Percentiles rank a stretch among this genome's conserved stretches.
Evolutionary conservation across 148 eudicot species (phyloP).

Genomic region (Silene conica): DNA sequence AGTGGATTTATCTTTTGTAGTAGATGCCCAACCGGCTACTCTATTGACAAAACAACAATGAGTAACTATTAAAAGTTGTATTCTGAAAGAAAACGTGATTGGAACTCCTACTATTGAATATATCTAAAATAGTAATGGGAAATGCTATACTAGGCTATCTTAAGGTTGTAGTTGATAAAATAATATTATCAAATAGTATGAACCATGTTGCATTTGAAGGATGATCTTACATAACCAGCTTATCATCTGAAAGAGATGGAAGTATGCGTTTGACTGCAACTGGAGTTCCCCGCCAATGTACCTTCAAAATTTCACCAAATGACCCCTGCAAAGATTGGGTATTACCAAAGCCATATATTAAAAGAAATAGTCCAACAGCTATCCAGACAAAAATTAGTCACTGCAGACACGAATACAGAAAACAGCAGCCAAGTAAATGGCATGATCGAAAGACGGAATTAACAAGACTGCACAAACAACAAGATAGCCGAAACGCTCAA

Average conservation of each 20-base stretch:
- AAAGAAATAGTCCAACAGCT: not conserved
- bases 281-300: slow-evolving; percentile 97
- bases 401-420: slow-evolving; percentile 8
- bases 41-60: too few relatives aligned
- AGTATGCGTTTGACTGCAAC: slow-evolving; percentile 98
- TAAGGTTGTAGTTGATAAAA: not conserved
- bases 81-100: not conserved
- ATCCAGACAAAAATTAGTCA: not conserved
- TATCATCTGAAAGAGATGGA: slow-evolving; percentile 95
- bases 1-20: too few relatives aligned
- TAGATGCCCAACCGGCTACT: too few relatives aligned
- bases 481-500: not conserved
- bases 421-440: not conserved
- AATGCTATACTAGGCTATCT: not conserved
- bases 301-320: slow-evolving; percentile 96
- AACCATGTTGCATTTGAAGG: slow-evolving; percentile 1
- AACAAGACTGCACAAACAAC: not conserved
- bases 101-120: not conserved
- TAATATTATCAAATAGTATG: not conserved
- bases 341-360: slow-evolving; percentile 17
- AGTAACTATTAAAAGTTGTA: not conserved
- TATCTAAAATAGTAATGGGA: not conserved
- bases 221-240: slow-evolving; percentile 84
- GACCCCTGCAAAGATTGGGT: slow-evolving; percentile 63
- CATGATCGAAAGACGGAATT: not conserved